A percentile compares a stretch with the other conserved stretches of the same genome.
Evolutionary conservation across 331 rosid genomes (phyloP).

Genomic region (Rosa hybrid): DNA sequence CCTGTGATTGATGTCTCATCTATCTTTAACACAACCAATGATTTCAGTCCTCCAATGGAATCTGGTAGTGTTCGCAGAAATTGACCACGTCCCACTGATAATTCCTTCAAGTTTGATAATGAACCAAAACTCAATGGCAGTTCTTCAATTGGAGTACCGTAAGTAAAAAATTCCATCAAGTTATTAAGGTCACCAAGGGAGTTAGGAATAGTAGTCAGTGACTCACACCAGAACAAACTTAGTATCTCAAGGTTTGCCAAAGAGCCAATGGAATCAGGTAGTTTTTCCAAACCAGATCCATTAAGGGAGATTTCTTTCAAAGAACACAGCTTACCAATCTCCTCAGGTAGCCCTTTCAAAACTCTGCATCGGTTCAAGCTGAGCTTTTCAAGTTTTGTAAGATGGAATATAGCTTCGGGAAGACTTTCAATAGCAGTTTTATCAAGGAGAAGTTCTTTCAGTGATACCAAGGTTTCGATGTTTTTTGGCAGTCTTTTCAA

Average conservation of each 20-base stretch:
- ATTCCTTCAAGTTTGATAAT: conserved; percentile 35
- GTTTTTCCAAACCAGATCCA: conserved; percentile 41
- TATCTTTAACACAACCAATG: conserved; percentile 41
- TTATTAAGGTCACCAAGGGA: conserved; percentile 43
- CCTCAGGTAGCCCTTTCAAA: conserved; percentile 45
- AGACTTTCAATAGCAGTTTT: conserved; percentile 39
- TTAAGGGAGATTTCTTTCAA: conserved; percentile 47
- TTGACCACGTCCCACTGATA: conserved; percentile 39
- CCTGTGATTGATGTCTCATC: conserved; percentile 35
- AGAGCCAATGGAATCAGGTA: conserved; percentile 48
- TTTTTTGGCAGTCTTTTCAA: conserved; percentile 45
- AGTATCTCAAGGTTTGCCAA: conserved; percentile 62
- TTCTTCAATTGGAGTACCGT: conserved; percentile 35
- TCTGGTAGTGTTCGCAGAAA: conserved; percentile 39
- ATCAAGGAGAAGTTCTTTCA: conserved; percentile 42
- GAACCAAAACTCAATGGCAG: conserved; percentile 55
- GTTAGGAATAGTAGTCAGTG: conserved; percentile 48
- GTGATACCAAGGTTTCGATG: conserved; percentile 44
- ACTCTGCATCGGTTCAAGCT: conserved; percentile 35
- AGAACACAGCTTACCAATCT: conserved; percentile 46
- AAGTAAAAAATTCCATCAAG: conserved; percentile 28
- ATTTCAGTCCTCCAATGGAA: conserved; percentile 38
- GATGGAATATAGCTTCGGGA: conserved; percentile 49
- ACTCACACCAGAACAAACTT: conserved; percentile 40
- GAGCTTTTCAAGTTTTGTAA: conserved; percentile 46